Base-by-base conservation (phyloP, 805 yeast genomes). In the Lipomyces oligophaga region DNA sequence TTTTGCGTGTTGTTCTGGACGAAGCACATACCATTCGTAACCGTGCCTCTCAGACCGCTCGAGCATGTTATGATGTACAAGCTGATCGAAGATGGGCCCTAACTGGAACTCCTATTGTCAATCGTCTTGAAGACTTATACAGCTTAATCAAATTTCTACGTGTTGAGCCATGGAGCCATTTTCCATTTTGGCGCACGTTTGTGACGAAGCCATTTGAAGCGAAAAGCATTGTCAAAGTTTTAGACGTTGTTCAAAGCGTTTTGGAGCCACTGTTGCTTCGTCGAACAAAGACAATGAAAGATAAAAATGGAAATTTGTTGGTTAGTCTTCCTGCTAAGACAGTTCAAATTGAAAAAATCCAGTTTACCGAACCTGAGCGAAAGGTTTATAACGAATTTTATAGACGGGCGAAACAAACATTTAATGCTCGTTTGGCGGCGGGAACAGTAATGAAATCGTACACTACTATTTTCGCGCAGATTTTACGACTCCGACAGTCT, bases 41-140 rank as follows among this genome's bases (percentile, higher is more conserved):
- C 63, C 72, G 89, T 58, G 68, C 75, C 37, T 80, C 95, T 1
- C 81, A 81, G 48, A 82, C 95, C 0, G 80, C 96, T 0, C 81
- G 80, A 54, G 83, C 97, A 0, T 74, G 88, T 5, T 78, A 77
- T 64, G 83, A 77, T 19, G 60, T 89, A n/a, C 59, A 67, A 7
- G 79, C 85, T 58, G 69, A 72, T 16, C 71, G 93, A 39, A 78
- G 79, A 50, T 89, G 97, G 97, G 72, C 83, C 2, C 69, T 90
- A 38, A 87, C 97, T 0, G 97, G 97, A 5, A 89, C 97, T 0
- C 97, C 97, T 0, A 85, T 89, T 24, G 83, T 88, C 32, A 89
- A 89, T 63, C 69, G 89, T 52, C 69, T 90, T 7, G 97, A 90
- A 63, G 97, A 90, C 63, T 66, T 90, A 38, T 89, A 77, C 61